Conservation (phyloP, 2,329 filamentous ascomycete genomes). For the Dactylella cylindrospora region DNA sequence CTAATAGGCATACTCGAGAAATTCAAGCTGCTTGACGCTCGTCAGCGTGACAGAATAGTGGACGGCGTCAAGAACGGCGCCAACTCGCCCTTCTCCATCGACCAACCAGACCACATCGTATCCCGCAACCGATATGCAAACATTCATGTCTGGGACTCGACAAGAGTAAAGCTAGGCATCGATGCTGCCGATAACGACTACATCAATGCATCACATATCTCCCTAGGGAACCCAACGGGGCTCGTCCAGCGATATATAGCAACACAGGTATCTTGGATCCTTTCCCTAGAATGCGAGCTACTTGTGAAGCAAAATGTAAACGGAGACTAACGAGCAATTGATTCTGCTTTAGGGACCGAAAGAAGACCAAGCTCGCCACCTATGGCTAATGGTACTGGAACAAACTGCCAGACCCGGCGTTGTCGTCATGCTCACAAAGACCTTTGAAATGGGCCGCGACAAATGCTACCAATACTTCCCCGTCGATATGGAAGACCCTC, state of each 20-base stretch:
- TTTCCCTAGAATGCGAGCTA: slow-evolving; percentile 1
- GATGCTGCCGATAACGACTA: slow-evolving; percentile 72
- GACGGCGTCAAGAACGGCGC: too few species aligned
- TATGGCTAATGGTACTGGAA: slow-evolving; percentile 94
- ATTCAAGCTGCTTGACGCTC: too few species aligned
- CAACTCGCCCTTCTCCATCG: too few species aligned
- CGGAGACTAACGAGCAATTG: neutral
- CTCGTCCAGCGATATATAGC: slow-evolving; percentile 68
- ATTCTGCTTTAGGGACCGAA: slow-evolving; percentile 69
- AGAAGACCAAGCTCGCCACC: slow-evolving; percentile 70
- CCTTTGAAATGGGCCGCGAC: slow-evolving; percentile 71
- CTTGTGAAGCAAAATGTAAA: neutral
- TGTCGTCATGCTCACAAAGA: slow-evolving; percentile 91
- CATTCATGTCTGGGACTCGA: slow-evolving; percentile 84
- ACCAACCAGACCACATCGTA: too few species aligned
- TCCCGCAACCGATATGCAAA: slow-evolving; percentile 77
- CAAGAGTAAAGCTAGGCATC: slow-evolving; percentile 77
- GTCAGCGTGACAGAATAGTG: too few species aligned
- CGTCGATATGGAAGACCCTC: slow-evolving; percentile 65
- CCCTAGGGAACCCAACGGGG: slow-evolving; percentile 59
- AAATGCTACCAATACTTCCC: slow-evolving; percentile 94
- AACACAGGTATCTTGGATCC: too few species aligned
- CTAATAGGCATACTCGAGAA: too few species aligned
- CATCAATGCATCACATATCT: slow-evolving; percentile 76
- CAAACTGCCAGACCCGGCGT: slow-evolving; percentile 74